A percentile compares a stretch with the other conserved stretches of the same genome.
phyloP scores from a whole-genome alignment of 352 stramenopile genomes.

The Globisporangium emineosum region DNA sequence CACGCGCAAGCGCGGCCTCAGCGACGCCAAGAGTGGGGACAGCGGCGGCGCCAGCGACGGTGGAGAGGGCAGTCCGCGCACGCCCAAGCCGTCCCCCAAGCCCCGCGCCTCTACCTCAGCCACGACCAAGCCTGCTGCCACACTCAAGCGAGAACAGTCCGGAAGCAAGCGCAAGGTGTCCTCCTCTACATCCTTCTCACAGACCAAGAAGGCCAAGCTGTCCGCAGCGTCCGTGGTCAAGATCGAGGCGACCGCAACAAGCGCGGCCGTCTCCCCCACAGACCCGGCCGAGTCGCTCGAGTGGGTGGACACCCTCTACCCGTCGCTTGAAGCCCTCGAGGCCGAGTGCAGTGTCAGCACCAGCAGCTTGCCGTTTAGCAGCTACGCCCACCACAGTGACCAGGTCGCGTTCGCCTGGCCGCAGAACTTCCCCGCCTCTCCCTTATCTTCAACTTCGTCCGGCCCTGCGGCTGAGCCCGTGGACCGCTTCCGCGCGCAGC shows the following conservation, averaged over 20 bases:
- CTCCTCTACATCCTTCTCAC: not conserved
- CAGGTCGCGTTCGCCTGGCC: constrained; percentile 15
- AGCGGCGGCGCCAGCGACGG: not conserved
- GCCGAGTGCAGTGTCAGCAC: constrained; percentile 16
- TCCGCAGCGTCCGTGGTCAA: constrained; percentile 5
- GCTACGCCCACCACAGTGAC: not conserved
- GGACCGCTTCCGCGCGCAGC: constrained; percentile 4
- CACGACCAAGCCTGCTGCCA: not conserved
- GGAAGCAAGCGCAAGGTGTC: constrained; percentile 14
- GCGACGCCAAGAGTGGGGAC: constrained; percentile 15
- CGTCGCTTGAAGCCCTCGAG: constrained; percentile 39
- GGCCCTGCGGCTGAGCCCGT: not conserved
- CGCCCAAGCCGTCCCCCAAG: constrained; percentile 13
- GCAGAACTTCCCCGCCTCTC: constrained; percentile 5
- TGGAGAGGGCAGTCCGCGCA: constrained; percentile 8
- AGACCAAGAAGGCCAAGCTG: constrained; percentile 1
- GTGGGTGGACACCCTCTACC: constrained; percentile 70
- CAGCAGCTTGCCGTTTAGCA: not conserved
- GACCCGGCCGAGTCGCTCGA: constrained; percentile 25
- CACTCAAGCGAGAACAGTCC: constrained; percentile 11
- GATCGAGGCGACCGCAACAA: constrained; percentile 2
- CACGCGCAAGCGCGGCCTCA: constrained; percentile 47
- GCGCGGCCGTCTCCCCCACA: not conserved
- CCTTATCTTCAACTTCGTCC: not conserved
- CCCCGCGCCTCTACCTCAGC: not conserved